Base-by-base conservation (phyloP, 140 eudicot genomes). In the Anethum foeniculum region DNA sequence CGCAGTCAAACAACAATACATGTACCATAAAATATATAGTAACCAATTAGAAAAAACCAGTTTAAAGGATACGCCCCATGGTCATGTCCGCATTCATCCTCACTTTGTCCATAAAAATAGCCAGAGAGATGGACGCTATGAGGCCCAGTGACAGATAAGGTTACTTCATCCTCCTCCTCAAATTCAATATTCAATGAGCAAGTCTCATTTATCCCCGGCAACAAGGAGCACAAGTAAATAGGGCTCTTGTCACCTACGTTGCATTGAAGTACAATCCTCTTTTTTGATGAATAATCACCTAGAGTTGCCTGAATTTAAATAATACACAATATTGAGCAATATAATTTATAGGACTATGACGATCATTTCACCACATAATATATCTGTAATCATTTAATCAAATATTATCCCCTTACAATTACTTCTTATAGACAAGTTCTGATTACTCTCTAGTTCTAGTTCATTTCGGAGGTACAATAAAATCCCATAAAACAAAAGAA, bases 51-150 rank as follows among this genome's bases (percentile, higher is more conserved):
- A 51, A 8, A 8, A 34, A 79, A 80, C 23, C 19, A 41, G 38
- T 65, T 13, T 48, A 73, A 82, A 92, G 98, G 97, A 95, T 95
- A 92, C 99, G 86, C 81, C 43, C 78, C 93, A 67, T 79, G 75
- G 76, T 85, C 89, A 82, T 90, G 90, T 52, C 58, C 90, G 48
- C 77, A 69, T 56, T 79, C 51, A 76, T 89, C 93, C 67, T 89
- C 90, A 56, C 56, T 65, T 46, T 84, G 91, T 38, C 93, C 91
- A 65, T 79, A 90, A 72, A 90, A 88, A 89, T 89, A 92, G 41
- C 99, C 99, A 56, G 98, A 95, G 13, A 95, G 92, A 85, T 95
- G 99, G 75, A 95, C 82, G 49, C 89, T 90, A 80, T 90, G 89
- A 32, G 97, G 88, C 12, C 99, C 99, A 78, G 86, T 60, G 21